Percentiles rank a stretch among this genome's conserved stretches.
Conservation (phyloP, 1,139 yeast genomes). For the Pneumocystis carinii region DNA sequence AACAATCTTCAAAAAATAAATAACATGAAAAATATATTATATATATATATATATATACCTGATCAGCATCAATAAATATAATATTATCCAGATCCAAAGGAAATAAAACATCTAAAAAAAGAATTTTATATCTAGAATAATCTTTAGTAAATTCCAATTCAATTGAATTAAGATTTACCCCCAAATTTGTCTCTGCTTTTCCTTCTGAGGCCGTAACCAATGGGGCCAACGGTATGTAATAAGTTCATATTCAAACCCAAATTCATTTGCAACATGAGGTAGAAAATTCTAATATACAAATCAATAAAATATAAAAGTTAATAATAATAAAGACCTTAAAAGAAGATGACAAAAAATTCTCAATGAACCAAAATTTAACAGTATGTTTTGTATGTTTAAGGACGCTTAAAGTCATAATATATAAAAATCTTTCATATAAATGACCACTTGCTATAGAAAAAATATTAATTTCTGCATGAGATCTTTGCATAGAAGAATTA, state of each 20-base stretch:
- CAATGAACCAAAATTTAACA: constrained; percentile 79
- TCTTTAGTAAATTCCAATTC: background rate
- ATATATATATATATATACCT: constrained; percentile 20
- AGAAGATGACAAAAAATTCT: constrained; percentile 57
- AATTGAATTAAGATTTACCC: constrained; percentile 26
- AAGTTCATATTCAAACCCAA: constrained; percentile 51
- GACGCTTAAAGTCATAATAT: constrained; percentile 70
- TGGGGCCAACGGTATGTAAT: constrained; percentile 82
- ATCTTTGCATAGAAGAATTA: constrained; percentile 10
- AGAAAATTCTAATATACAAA: constrained; percentile 25
- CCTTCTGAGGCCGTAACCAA: constrained; percentile 69
- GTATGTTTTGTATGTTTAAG: constrained; percentile 43
- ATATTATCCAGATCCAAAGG: constrained; percentile 64
- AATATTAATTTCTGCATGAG: constrained; percentile 55
- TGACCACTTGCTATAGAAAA: constrained; percentile 75
- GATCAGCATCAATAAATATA: constrained; percentile 78
- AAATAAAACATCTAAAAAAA: constrained; percentile 73
- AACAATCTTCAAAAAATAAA: constrained; percentile 28
- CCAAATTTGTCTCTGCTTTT: constrained; percentile 68
- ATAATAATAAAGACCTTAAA: constrained; percentile 29
- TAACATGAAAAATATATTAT: background rate
- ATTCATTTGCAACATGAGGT: constrained; percentile 45
- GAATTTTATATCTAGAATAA: constrained; percentile 40
- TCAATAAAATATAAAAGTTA: background rate
- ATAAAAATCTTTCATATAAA: constrained; percentile 53